Base-by-base conservation (phyloP, 2,329 filamentous ascomycete genomes). In the Tothia fuscella region DNA sequence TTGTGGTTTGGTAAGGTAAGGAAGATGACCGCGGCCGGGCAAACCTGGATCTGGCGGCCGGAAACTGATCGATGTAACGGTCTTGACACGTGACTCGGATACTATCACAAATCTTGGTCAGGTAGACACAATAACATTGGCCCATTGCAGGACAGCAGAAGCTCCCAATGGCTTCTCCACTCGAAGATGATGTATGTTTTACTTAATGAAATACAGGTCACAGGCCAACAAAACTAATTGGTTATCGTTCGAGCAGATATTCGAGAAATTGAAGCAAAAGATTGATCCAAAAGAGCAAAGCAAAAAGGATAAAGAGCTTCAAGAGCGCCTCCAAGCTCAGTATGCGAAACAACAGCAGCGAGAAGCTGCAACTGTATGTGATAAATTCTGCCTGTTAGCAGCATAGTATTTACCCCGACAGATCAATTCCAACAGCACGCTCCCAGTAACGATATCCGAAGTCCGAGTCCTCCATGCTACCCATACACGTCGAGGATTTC, bases 361-460 rank as follows among this genome's bases (percentile, higher is more conserved):
- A 42, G 67, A 82, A 42, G 69, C 67, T 28, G 76, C 83, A 57
- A 60, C 86, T 63, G 80, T 83, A 64, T 46, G 67, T 38, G 17
- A 17, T 35, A 21, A 37, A 21, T 40, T 40, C n/a, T 36, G 19
- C 21, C 20, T 25, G 21, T 30, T 17, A 41, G 41, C 36, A 37
- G 36, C 34, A 40, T 29, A 32, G 17, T 44, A 34, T 43, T 25
- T 32, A 44, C 44, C 43, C 40, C 45, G 49, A 45, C 46, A 87
- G 82, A 74, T 93, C 54, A 74, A 78, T 50, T 75, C 82, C 62
- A 93, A 96, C 60, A 80, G 82, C 50, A 84, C 84, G 32, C 76
- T 91, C 44, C 89, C 91, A 30, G 84, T 91, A 53, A 85, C 86
- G 12, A 80, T 98, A 57, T 84, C 84, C 52, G 83, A 85, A 33